Percentiles rank a stretch among this genome's conserved stretches.
Conservation (phyloP, 164 flowering plant genomes). For the Umbellularia californica region DNA sequence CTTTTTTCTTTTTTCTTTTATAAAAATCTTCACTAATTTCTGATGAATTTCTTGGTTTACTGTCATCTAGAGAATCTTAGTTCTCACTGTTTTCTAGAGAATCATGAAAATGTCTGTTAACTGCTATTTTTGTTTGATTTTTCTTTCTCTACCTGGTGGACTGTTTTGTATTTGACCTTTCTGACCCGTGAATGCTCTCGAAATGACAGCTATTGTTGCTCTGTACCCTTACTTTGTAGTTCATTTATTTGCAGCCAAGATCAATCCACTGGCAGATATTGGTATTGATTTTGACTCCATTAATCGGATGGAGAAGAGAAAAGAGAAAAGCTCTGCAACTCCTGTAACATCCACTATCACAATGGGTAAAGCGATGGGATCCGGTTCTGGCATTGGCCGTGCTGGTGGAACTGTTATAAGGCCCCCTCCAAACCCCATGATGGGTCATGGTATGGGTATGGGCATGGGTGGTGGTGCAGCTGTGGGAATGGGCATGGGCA, state of each 20-base stretch:
- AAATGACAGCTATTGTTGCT: neutral
- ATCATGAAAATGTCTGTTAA: neutral
- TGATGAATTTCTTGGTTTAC: neutral
- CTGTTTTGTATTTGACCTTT: neutral
- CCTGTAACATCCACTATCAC: constrained; percentile 55
- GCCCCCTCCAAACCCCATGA: constrained; percentile 54
- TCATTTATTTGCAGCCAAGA: constrained; percentile 68
- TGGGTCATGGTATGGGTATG: constrained; percentile 39
- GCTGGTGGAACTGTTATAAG: constrained; percentile 72
- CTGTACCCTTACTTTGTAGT: neutral
- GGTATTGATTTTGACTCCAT: constrained; percentile 95
- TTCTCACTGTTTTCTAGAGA: too few species aligned
- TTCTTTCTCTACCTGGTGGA: neutral
- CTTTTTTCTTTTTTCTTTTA: too few species aligned
- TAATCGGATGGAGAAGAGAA: constrained; percentile 84
- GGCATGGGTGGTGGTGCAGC: constrained; percentile 29
- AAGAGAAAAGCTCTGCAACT: constrained; percentile 58
- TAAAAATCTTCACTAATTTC: too few species aligned
- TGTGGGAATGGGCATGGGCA: constrained; percentile 33
- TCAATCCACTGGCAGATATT: constrained; percentile 84
- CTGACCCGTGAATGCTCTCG: neutral
- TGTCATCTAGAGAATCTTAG: neutral
- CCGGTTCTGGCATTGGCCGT: constrained; percentile 95
- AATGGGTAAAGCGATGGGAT: constrained; percentile 99
- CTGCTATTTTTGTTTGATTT: neutral